A percentile compares a stretch with the other conserved stretches of the same genome.
Conservation (phyloP, 2,329 filamentous ascomycete genomes). For the Dendrostoma leiphaemia region DNA sequence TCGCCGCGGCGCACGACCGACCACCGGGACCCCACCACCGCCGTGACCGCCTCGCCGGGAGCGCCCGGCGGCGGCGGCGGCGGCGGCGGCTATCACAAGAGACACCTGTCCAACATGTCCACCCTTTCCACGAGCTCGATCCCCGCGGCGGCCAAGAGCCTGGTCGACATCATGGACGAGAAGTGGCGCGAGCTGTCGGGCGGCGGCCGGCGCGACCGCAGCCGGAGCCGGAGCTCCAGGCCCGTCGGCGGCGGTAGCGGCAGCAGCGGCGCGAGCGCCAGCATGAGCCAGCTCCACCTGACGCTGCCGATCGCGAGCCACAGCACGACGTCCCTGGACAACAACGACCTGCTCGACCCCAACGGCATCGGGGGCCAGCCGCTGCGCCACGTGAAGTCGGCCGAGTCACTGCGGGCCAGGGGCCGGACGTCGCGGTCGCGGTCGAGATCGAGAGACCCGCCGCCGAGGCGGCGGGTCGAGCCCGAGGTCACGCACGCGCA, state of each 20-base stretch:
- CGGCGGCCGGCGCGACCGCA: slow-evolving; percentile 28
- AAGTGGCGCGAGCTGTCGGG: slow-evolving; percentile 26
- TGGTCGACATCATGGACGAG: slow-evolving; percentile 33
- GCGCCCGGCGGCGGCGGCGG: no score
- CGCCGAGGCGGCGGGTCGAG: slow-evolving; percentile 47
- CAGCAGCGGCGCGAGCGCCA: slow-evolving; percentile 40
- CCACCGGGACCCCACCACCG: slow-evolving; percentile 20
- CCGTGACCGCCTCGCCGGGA: no score
- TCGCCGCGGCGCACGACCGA: slow-evolving; percentile 25
- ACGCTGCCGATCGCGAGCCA: slow-evolving; percentile 19
- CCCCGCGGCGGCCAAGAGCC: slow-evolving; percentile 42
- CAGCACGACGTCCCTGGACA: slow-evolving; percentile 19
- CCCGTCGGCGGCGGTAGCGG: slow-evolving; percentile 8
- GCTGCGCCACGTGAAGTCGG: slow-evolving; percentile 11
- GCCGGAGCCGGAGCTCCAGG: slow-evolving; percentile 37
- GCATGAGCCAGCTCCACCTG: slow-evolving; percentile 30
- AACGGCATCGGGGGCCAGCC: slow-evolving; percentile 11
- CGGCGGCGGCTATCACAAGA: no score
- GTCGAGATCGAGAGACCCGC: slow-evolving; percentile 19
- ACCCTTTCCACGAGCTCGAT: slow-evolving; percentile 28
- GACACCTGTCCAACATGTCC: slow-evolving; percentile 45
- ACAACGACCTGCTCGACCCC: slow-evolving; percentile 14
- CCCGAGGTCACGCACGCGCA: slow-evolving; percentile 75
- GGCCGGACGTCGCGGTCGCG: slow-evolving; percentile 11
- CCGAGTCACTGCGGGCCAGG: slow-evolving; percentile 11